Base-by-base conservation (phyloP, 176 grass and related monocot genomes). In the Oryza glaberrima region DNA sequence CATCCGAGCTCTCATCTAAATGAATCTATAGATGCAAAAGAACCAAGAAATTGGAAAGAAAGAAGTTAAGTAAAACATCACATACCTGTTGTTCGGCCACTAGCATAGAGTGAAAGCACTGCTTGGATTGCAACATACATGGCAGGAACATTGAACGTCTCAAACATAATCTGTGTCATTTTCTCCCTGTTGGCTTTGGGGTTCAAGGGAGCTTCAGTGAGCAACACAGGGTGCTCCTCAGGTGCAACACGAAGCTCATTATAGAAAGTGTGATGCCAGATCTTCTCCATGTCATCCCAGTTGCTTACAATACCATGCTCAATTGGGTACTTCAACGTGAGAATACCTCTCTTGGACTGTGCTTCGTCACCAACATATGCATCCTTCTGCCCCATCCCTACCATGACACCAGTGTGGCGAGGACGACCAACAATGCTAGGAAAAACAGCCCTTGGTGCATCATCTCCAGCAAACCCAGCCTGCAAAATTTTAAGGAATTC, bases 201-300 rank as follows among this genome's bases (percentile, higher is more conserved):
- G 49, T 85, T 78, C 66, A 85, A 25, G 64, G 83, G 83, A 78
- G 83, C 83, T 7, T 85, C 83, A 72, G 83, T 85, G 65, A 78
- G 75, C 66, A 85, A 35, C 66, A 85, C 75, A 85, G 75, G 83
- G 83, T 85, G 83, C 83, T 85, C 83, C 67, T 85, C 83, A 23
- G 75, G 83, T 14, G 83, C 83, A 63, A 85, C 83, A 78, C 83
- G 83, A 7, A 85, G 83, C 65, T 85, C 83, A 60, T 85, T 85
- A 14, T 85, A 85, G 83, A 77, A 84, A 36, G 82, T 84, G 43
- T 77, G 73, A 79, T 86, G 84, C 84, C 84, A 79, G 38, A 79
- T 79, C 67, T 86, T 79, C 76, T 86, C 84, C 76, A 85, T 85
- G 22, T 85, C 83, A 78, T 85, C 83, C 83, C 83, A 85, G 19